Base-by-base conservation (phyloP, 345 rosid genomes). In the Pseudoturritis turrita region DNA sequence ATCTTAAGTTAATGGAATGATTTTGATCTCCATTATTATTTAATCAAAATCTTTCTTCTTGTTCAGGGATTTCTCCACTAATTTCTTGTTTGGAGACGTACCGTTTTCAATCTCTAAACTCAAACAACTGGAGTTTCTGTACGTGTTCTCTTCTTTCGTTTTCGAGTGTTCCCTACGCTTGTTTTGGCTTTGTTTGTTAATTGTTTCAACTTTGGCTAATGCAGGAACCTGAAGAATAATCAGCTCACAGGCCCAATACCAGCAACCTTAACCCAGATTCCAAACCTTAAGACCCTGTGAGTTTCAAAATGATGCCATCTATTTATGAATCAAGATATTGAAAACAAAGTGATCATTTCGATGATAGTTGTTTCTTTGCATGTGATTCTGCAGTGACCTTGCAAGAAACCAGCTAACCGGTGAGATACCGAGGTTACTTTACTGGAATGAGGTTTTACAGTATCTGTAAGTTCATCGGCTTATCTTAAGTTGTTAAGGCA, bases 391-490 rank as follows among this genome's bases (percentile, higher is more conserved):
- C 68, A 96, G 99, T 6, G 98, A 96, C 69, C 94, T 96, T 67
- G 98, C 99, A 11, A 74, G 81, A 39, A 96, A 96, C 78, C 89
- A 81, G 78, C 87, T 96, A 9, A 82, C 68, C 0, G 99, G 99
- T 4, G 97, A 90, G 77, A 96, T 96, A 10, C 96, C 99, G 0
- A 83, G 97, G 74, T 59, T 96, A 41, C 85, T 96, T 21, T 96
- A 92, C 52, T 96, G 99, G 99, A 96, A 88, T 72, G 99, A 96
- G 80, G 98, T 92, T 1, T 68, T 96, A 61, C 99, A 96, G 77
- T 96, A 87, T 68, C 97, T 96, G 99, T 96, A 63, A 85, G 96
- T 74, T 11, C 8, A 6, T 58, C 40, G 29, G 3, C 47, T 59
- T 51, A 23, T 17, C 21, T 51, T 1, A 11, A 57, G 13, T 31